These are phyloP conservation scores for Chloropicon primus DNA, from an alignment of 139 green algal genomes.

Conservation along the genomic window DNA sequence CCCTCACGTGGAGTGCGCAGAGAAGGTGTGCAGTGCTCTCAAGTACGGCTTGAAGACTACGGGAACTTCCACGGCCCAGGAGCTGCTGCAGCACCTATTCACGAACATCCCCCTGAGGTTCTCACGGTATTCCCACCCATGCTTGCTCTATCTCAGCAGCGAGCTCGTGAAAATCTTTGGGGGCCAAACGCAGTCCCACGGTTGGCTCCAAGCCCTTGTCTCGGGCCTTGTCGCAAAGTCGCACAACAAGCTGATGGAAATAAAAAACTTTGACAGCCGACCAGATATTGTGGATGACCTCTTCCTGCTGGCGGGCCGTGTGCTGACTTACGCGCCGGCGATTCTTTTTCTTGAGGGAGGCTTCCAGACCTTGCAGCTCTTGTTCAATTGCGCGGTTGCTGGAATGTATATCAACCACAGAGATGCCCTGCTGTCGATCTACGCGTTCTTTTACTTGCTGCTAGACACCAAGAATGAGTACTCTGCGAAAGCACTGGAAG, in stretches of 20 bases:
- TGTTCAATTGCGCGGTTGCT: neutral
- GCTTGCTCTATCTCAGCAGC: neutral
- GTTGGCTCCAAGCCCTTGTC: neutral
- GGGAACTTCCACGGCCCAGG: neutral
- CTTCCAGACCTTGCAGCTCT: neutral
- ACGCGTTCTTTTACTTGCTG: neutral
- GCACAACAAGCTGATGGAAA: neutral
- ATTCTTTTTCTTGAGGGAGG: neutral
- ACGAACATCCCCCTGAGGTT: neutral
- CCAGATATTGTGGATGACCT: neutral
- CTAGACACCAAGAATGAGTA: no score
- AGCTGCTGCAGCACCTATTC: neutral
- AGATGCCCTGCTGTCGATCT: neutral
- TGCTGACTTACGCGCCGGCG: neutral
- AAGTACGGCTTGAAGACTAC: neutral
- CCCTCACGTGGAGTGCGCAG: neutral
- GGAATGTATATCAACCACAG: neutral
- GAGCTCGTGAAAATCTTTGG: neutral
- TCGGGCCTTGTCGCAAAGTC: neutral
- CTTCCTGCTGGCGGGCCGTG: neutral
- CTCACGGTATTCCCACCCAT: neutral
- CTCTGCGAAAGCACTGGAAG: neutral
- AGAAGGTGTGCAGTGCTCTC: neutral
- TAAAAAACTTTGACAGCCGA: neutral
- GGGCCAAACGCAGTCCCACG: neutral